A percentile compares a stretch with the other conserved stretches of the same genome.
phyloP scores from a whole-genome alignment of 257 asterid species.

The Nicotiana noctiflora region DNA sequence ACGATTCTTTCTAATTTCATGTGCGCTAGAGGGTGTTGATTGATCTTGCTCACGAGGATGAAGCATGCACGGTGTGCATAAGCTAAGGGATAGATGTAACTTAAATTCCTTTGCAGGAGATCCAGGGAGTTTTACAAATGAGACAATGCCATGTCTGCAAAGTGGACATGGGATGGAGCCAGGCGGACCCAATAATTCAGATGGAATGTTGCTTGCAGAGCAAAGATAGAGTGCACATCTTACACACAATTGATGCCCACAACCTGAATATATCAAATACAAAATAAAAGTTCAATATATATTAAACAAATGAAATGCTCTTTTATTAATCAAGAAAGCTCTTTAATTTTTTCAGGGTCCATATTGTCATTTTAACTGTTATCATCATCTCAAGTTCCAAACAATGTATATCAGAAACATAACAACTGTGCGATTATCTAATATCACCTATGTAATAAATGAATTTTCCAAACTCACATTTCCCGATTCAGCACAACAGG shows the following conservation, averaged over 20 bases:
- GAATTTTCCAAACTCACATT: neutral
- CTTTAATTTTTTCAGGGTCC: neutral
- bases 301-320: neutral
- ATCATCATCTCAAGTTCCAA: neutral
- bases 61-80: conserved; percentile 88
- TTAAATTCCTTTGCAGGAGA: conserved; percentile 61
- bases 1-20: conserved; percentile 58
- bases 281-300: neutral
- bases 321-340: neutral
- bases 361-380: neutral
- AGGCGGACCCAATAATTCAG: conserved; percentile 55
- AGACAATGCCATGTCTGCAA: conserved; percentile 68
- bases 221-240: conserved; percentile 93
- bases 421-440: neutral
- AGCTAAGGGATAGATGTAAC: conserved; percentile 55
- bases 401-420: neutral
- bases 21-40: conserved; percentile 45
- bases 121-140: conserved; percentile 56
- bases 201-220: conserved; percentile 74
- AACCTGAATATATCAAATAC: conserved; percentile 44
- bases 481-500: neutral
- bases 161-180: conserved; percentile 96
- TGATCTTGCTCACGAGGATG: conserved; percentile 66
- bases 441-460: neutral
- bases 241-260: conserved; percentile 80